Conservation (phyloP, 495 filamentous ascomycete genomes). For the Podospora sp. region DNA sequence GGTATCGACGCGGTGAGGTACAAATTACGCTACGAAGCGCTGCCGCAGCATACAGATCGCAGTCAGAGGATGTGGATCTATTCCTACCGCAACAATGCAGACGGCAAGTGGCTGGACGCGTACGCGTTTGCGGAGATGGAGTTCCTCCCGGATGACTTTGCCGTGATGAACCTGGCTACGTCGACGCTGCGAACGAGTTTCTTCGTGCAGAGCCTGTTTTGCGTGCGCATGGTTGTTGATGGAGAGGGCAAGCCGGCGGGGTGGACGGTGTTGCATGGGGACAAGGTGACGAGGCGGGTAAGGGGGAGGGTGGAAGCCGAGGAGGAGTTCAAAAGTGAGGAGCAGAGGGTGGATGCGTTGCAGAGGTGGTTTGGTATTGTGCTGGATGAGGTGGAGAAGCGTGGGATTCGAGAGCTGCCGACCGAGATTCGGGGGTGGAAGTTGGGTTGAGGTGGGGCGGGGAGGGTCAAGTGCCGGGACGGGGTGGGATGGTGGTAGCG, state of each 20-base stretch:
- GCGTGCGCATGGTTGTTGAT: constrained; percentile 46
- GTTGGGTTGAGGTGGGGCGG: background rate
- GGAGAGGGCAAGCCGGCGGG: constrained; percentile 23
- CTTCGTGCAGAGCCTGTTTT: constrained; percentile 47
- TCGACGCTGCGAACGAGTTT: constrained; percentile 42
- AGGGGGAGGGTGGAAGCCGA: constrained; percentile 51
- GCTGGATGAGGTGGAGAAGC: constrained; percentile 52
- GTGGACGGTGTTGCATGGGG: constrained; percentile 58
- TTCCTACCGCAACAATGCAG: constrained; percentile 33
- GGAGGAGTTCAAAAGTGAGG: constrained; percentile 52
- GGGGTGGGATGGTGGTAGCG: too few relatives aligned
- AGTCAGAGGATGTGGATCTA: constrained; percentile 48
- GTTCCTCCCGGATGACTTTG: constrained; percentile 51
- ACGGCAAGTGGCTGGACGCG: constrained; percentile 37
- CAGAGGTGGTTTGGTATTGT: constrained; percentile 58
- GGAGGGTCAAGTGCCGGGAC: background rate
- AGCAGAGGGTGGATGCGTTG: constrained; percentile 55
- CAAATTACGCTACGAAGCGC: constrained; percentile 30
- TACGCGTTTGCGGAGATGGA: constrained; percentile 50
- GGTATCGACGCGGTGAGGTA: constrained; percentile 16
- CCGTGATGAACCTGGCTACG: constrained; percentile 62
- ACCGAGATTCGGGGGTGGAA: constrained; percentile 44
- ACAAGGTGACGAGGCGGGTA: constrained; percentile 60
- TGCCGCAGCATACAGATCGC: constrained; percentile 34
- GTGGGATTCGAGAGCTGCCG: constrained; percentile 55